These are phyloP conservation scores for Paramecium primaurelia DNA, from an alignment of 73 alveolate genomes.

Conservation along the genomic window DNA sequence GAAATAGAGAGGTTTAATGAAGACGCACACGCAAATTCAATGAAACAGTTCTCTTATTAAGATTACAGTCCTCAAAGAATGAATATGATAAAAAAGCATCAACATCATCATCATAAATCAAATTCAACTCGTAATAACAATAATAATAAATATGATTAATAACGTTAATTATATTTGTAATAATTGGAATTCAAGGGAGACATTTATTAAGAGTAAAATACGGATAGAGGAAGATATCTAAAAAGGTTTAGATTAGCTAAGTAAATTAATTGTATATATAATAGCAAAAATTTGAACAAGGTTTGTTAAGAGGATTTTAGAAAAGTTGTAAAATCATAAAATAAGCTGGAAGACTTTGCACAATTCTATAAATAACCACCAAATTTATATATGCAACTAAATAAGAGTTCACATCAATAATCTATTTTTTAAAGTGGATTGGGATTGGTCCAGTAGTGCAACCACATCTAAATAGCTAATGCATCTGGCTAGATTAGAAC, in stretches of 20 bases:
- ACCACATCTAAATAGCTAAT: background rate
- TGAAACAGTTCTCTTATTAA: background rate
- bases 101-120: slow-evolving; percentile 2
- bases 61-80: slow-evolving; percentile 12
- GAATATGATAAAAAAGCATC: background rate
- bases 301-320: slow-evolving; percentile 1
- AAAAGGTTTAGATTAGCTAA: slow-evolving; percentile 1
- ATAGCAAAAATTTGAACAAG: background rate
- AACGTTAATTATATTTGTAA: background rate
- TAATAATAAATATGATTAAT: background rate
- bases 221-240: background rate
- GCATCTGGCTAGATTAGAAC: background rate
- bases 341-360: slow-evolving; percentile 17
- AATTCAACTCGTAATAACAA: background rate
- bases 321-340: background rate
- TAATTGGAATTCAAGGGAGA: background rate
- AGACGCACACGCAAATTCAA: background rate
- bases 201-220: background rate
- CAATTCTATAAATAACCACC: background rate
- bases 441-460: background rate
- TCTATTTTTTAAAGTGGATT: slow-evolving; percentile 27
- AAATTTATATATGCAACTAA: background rate
- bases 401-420: background rate
- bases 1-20: background rate
- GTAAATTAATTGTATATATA: background rate